A percentile compares a stretch with the other conserved stretches of the same genome.
Evolutionary conservation across 164 flowering plant genomes (phyloP).

Genomic region (Annona squamosa): DNA sequence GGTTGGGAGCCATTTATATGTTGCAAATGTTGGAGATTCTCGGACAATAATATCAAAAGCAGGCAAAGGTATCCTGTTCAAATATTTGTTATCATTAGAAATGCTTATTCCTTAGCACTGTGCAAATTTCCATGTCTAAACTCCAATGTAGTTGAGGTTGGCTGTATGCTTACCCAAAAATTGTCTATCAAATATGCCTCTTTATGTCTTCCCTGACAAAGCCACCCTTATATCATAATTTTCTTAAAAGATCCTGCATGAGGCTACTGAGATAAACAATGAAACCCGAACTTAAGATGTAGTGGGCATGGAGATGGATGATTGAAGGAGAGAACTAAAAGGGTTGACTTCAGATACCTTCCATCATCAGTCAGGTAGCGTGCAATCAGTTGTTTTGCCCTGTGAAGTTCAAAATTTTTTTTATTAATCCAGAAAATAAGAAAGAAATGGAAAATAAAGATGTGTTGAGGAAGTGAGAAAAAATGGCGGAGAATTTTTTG

Average conservation of each 20-base stretch:
- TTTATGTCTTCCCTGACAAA: background rate
- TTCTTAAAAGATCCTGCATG: background rate
- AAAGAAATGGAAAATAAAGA: too few relatives aligned
- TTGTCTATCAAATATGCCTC: background rate
- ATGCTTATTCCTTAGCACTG: too few relatives aligned
- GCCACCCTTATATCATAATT: background rate
- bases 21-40: conserved; percentile 98
- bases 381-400: too few relatives aligned
- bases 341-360: too few relatives aligned
- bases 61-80: conserved; percentile 57
- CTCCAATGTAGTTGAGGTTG: background rate
- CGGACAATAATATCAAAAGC: conserved; percentile 82
- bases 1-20: conserved; percentile 82
- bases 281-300: background rate
- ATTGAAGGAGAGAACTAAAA: too few relatives aligned
- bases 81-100: background rate
- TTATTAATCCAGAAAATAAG: too few relatives aligned
- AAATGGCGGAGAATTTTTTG: too few relatives aligned
- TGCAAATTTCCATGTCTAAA: background rate
- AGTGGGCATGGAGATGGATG: background rate
- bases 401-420: too few relatives aligned
- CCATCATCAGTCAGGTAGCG: too few relatives aligned
- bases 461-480: too few relatives aligned
- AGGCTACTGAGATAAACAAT: background rate
- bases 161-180: background rate